A percentile compares a stretch with the other conserved stretches of the same genome.
These are phyloP conservation scores for Aspergillus unguis DNA, from an alignment of 2,329 filamentous ascomycete species.

Conservation along the genomic window DNA sequence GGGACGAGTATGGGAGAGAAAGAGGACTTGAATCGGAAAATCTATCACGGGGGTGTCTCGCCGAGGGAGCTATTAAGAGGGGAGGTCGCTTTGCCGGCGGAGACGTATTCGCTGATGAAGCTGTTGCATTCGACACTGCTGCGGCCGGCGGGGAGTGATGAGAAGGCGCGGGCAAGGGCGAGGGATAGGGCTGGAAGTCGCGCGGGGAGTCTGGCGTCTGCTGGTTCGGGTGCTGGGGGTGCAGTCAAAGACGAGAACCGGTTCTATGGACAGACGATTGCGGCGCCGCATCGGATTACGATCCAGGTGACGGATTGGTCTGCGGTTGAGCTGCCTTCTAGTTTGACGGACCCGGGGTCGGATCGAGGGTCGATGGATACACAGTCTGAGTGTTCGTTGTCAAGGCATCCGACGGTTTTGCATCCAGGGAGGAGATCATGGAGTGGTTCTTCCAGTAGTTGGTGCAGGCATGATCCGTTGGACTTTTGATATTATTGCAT, in stretches of 20 bases:
- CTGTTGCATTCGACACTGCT: conserved; percentile 68
- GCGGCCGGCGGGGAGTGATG: background rate
- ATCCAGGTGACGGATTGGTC: conserved; percentile 4
- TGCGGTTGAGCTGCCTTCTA: background rate
- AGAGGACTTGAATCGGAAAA: conserved; percentile 88
- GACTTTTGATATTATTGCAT: background rate
- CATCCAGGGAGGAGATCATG: background rate
- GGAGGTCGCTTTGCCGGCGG: conserved; percentile 69
- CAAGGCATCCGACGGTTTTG: background rate
- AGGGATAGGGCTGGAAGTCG: background rate
- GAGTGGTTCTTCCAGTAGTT: background rate
- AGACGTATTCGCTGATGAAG: conserved; percentile 75
- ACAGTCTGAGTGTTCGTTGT: background rate
- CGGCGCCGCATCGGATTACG: background rate
- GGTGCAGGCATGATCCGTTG: background rate
- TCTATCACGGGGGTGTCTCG: conserved; percentile 78
- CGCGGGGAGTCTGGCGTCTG: background rate
- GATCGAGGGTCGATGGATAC: background rate
- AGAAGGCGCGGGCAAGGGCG: background rate
- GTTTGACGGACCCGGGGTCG: background rate
- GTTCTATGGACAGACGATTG: background rate
- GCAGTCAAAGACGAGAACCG: background rate
- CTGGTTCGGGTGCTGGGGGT: no score
- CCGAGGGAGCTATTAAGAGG: conserved; percentile 79
- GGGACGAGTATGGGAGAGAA: conserved; percentile 86